These are phyloP conservation scores for Xylaria multiplex DNA, from an alignment of 2,329 filamentous ascomycete species.

Conservation along the genomic window DNA sequence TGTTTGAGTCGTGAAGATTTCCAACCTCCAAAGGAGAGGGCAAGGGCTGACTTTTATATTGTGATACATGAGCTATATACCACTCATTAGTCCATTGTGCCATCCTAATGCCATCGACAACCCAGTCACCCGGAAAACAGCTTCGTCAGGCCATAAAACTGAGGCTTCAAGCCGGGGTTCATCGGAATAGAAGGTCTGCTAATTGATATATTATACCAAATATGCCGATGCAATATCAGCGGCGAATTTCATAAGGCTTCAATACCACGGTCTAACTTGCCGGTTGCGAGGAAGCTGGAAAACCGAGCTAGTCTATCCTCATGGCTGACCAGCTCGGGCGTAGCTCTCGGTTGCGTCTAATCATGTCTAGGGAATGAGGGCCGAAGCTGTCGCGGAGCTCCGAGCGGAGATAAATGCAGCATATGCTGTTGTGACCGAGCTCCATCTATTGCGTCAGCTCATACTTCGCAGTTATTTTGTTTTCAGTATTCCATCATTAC, in stretches of 20 bases:
- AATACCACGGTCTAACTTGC: not conserved
- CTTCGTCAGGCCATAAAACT: not conserved
- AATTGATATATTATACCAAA: not conserved
- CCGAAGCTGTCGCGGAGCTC: constrained; percentile 17
- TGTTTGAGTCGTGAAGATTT: not conserved
- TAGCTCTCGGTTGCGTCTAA: not conserved
- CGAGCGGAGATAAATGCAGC: constrained; percentile 22
- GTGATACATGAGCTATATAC: not conserved
- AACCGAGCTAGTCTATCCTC: not conserved
- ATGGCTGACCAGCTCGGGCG: not conserved
- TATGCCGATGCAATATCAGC: not conserved
- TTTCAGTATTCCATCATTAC: too few relatives aligned
- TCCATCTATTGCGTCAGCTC: too few relatives aligned
- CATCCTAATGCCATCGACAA: too few relatives aligned
- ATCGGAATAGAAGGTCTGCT: not conserved
- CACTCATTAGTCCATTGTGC: too few relatives aligned
- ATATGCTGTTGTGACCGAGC: not conserved
- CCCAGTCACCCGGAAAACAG: not conserved
- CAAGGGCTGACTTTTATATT: constrained; percentile 6
- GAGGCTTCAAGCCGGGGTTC: not conserved
- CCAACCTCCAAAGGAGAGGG: not conserved
- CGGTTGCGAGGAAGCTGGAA: not conserved
- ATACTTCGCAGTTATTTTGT: too few relatives aligned
- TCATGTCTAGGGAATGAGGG: not conserved
- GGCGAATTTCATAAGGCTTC: too few relatives aligned